Evolutionary conservation across 2,329 filamentous ascomycete genomes (phyloP).

Genomic region (Coccinonectria pachysandricola): DNA sequence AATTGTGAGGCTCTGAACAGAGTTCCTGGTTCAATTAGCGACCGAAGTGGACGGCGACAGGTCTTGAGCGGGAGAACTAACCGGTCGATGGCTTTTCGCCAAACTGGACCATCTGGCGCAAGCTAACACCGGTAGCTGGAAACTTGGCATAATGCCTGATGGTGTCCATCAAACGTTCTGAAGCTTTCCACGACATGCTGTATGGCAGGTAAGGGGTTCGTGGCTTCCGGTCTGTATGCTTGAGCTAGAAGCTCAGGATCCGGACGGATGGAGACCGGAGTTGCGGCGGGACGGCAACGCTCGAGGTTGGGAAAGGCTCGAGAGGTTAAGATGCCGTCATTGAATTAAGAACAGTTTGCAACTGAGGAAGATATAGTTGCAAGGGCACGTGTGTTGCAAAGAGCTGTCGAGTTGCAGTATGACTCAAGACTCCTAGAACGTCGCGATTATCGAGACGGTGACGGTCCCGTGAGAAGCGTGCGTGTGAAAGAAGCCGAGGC

Average conservation of each 20-base stretch:
- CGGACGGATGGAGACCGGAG: constrained; percentile 17
- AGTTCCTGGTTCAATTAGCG: constrained; percentile 51
- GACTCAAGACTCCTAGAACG: not conserved
- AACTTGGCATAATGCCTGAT: constrained; percentile 97
- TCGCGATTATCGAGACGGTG: constrained; percentile 6
- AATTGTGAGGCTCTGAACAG: constrained; percentile 97
- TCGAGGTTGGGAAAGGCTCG: constrained; percentile 10
- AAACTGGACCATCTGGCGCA: constrained; percentile 99
- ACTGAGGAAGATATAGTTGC: constrained; percentile 3
- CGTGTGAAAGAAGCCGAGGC: constrained; percentile 18
- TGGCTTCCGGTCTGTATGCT: constrained; percentile 2
- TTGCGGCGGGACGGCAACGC: constrained; percentile 8
- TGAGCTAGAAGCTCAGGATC: constrained; percentile 7
- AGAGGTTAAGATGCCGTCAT: constrained; percentile 20
- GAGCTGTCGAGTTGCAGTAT: constrained; percentile 2
- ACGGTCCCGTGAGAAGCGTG: constrained; percentile 15
- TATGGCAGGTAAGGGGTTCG: constrained; percentile 8
- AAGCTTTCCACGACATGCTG: constrained; percentile 86
- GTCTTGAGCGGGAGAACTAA: constrained; percentile 82
- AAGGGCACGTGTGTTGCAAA: constrained; percentile 6
- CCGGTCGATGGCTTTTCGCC: constrained; percentile 86
- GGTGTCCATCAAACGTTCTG: constrained; percentile 85
- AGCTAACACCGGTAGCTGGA: constrained; percentile 88
- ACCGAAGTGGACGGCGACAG: constrained; percentile 72
- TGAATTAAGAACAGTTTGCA: constrained; percentile 8